Percentiles rank a stretch among this genome's conserved stretches.
phyloP scores from a whole-genome alignment of 2,329 filamentous ascomycete species.

The Colletotrichum horii region DNA sequence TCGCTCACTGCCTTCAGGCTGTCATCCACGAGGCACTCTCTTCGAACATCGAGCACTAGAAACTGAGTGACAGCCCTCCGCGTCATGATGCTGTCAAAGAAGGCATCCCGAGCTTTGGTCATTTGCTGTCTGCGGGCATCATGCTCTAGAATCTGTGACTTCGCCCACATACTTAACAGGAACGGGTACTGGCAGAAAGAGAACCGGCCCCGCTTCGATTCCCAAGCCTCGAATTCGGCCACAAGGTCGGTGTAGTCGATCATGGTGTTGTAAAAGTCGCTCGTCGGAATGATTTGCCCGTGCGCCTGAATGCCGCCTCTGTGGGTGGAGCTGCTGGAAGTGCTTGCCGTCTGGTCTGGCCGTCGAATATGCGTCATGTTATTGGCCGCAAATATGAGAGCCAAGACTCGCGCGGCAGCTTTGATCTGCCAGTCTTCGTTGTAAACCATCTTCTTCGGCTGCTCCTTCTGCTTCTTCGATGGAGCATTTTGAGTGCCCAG shows the following conservation, averaged over 20 bases:
- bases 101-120: conserved; percentile 84
- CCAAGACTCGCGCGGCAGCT: conserved; percentile 80
- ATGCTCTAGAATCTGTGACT: conserved; percentile 88
- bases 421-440: conserved; percentile 89
- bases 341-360: conserved; percentile 26
- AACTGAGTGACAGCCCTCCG: conserved; percentile 77
- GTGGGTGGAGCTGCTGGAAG: conserved; percentile 29
- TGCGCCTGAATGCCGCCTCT: conserved; percentile 50
- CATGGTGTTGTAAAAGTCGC: conserved; percentile 86
- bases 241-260: conserved; percentile 87
- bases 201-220: conserved; percentile 75
- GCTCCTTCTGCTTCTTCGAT: conserved; percentile 60
- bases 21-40: conserved; percentile 88
- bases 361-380: conserved; percentile 52
- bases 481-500: conserved; percentile 59
- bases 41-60: conserved; percentile 76
- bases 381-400: conserved; percentile 83
- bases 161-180: conserved; percentile 88
- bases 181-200: conserved; percentile 94
- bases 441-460: conserved; percentile 66
- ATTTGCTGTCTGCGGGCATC: conserved; percentile 91
- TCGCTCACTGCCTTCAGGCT: conserved; percentile 85
- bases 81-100: conserved; percentile 86
- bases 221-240: conserved; percentile 88
- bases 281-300: conserved; percentile 77